Evolutionary conservation across 768 basidiomycete genomes (phyloP), one percentile per base, ranked within the genome.

Genomic region (Mycena amicta): DNA sequence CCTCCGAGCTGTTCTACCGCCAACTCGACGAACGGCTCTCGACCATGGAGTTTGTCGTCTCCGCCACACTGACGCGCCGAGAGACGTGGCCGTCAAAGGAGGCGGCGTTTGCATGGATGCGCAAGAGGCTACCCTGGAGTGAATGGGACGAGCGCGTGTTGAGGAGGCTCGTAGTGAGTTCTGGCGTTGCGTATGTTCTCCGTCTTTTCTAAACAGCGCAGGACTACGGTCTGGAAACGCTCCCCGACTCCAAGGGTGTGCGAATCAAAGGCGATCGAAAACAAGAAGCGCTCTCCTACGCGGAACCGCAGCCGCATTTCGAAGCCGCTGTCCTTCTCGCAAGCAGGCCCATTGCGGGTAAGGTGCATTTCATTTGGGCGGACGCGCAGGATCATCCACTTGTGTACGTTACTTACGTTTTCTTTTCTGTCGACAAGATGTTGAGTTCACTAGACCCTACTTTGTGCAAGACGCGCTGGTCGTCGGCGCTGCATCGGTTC

Each of bases 91-190:
- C 61, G 1, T 77, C 73, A 16, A 68, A 71, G 26, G 72, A 77
- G 26, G 73, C 74, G 16, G 83, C 82, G 1, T 72, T 72, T 16
- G 50, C 60, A 28, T 82, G 79, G 68, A 77, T 82, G 47, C 67
- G 59, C n/a, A 74, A 75, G 43, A 72, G 77, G 12, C 62, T 71
- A 45, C 82, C 82, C 0, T 84, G 81, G 80, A 75, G 67, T 31
- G 62, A 60, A 5, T 84, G 80, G 80, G 78, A 84, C 63, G 66
- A 70, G 2, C 70, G 77, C 4, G 73, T 76, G 1, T 52, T 81
- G 18, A 68, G 64, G 5, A 52, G 77, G n/a, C 64, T 80, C 30
- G 69, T 70, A 11, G 81, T 79, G 59, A 54, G 78, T 72, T 8
- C 33, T 40, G 4, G 5, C 49, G n/a, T 20, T 31, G 12, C 20